Evolutionary conservation across 2,329 filamentous ascomycete genomes (phyloP).

Genomic region (Metarhizium sp.): DNA sequence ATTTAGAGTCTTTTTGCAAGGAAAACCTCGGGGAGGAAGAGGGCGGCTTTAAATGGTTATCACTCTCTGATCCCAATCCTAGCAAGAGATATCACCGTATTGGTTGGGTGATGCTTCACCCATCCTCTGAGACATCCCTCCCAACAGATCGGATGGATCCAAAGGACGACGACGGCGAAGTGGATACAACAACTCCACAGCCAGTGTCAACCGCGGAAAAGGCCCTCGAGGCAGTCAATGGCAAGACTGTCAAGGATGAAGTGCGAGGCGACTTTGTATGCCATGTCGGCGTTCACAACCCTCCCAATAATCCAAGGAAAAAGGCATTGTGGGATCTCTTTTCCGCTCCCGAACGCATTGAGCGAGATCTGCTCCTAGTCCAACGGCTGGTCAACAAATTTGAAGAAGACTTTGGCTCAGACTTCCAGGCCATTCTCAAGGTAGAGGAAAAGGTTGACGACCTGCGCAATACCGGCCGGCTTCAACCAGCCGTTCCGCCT

Average conservation of each 20-base stretch:
- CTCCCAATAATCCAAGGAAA: conserved; percentile 75
- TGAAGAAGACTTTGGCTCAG: conserved; percentile 71
- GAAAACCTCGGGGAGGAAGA: conserved; percentile 86
- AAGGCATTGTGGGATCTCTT: conserved; percentile 97
- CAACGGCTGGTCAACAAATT: conserved; percentile 75
- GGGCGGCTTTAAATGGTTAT: conserved; percentile 92
- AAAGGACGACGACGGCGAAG: conserved; percentile 57
- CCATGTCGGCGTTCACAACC: conserved; percentile 92
- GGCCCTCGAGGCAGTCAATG: conserved; percentile 88
- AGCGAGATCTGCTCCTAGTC: conserved; percentile 78
- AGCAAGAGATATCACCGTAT: conserved; percentile 96
- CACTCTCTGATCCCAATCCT: conserved; percentile 91
- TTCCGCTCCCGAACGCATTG: conserved; percentile 85
- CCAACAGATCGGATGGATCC: conserved; percentile 64
- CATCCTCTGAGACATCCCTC: conserved; percentile 56
- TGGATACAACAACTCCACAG: conserved; percentile 44
- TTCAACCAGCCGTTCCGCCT: conserved; percentile 55
- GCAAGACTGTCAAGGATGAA: conserved; percentile 93
- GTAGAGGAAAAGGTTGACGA: conserved; percentile 84
- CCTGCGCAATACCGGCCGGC: conserved; percentile 62
- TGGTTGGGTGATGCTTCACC: conserved; percentile 95
- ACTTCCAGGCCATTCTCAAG: conserved; percentile 67
- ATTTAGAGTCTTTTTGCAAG: conserved; percentile 89
- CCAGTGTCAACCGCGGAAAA: conserved; percentile 63
- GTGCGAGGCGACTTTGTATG: conserved; percentile 93